Evolutionary conservation across 805 yeast genomes (phyloP).

Genomic region (Ogataea polymorpha): DNA sequence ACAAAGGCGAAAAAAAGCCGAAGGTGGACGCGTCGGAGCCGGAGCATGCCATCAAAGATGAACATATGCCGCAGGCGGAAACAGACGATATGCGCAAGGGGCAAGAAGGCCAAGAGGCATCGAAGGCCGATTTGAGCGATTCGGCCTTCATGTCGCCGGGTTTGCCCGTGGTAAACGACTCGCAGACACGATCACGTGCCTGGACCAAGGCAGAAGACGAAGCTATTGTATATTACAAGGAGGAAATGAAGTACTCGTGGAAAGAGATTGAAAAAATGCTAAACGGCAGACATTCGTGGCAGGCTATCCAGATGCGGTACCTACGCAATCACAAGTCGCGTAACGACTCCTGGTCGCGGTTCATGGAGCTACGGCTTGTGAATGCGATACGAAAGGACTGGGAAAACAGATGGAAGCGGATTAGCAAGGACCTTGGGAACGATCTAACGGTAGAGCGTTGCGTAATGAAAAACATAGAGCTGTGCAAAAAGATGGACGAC

Average conservation of each 20-base stretch:
- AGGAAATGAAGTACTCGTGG: constrained; percentile 38
- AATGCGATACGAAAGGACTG: constrained; percentile 37
- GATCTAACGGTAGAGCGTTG: constrained; percentile 32
- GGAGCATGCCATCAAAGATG: not conserved
- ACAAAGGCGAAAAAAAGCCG: constrained; percentile 4
- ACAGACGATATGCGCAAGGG: not conserved
- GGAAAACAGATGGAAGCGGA: constrained; percentile 40
- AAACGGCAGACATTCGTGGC: constrained; percentile 39
- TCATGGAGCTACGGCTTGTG: constrained; percentile 33
- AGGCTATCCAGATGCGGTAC: constrained; percentile 47
- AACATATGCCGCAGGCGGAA: not conserved
- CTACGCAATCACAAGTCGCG: constrained; percentile 38
- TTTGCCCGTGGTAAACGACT: not conserved
- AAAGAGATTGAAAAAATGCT: constrained; percentile 34
- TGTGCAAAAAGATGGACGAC: constrained; percentile 32
- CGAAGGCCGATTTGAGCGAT: not conserved
- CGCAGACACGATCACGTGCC: constrained; percentile 11
- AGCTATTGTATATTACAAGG: constrained; percentile 36
- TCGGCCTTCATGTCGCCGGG: not conserved
- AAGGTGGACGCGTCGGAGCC: constrained; percentile 3
- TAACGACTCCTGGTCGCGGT: constrained; percentile 34
- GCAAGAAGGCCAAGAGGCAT: not conserved
- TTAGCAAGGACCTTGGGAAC: constrained; percentile 32
- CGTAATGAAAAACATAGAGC: constrained; percentile 28
- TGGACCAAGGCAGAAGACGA: constrained; percentile 39